phyloP scores from a whole-genome alignment of 2,329 filamentous ascomycete genomes.

The Calonectria pseudoturangicola region DNA sequence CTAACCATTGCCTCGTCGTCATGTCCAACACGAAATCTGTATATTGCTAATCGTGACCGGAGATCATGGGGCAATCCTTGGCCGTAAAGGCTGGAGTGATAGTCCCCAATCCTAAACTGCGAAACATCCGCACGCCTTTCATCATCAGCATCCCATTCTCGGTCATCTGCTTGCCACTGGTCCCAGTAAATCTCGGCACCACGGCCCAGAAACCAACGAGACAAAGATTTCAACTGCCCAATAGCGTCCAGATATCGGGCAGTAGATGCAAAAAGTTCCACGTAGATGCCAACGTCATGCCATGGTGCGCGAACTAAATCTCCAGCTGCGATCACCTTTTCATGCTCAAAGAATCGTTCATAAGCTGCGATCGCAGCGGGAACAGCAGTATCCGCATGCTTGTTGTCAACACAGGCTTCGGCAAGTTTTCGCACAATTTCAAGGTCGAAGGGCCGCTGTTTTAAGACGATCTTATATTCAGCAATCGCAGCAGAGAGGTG shows the following conservation, averaged over 20 bases:
- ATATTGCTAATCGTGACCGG: conserved; percentile 87
- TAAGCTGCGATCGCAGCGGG: conserved; percentile 69
- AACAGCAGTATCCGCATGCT: conserved; percentile 63
- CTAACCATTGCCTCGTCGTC: conserved; percentile 84
- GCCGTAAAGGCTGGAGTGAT: conserved; percentile 79
- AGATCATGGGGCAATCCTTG: conserved; percentile 86
- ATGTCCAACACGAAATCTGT: conserved; percentile 83
- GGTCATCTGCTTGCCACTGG: conserved; percentile 80
- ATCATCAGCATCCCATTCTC: conserved; percentile 90
- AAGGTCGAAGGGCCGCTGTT: conserved; percentile 71
- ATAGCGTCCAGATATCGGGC: conserved; percentile 80
- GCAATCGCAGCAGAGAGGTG: conserved; percentile 71
- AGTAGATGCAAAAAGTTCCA: conserved; percentile 84
- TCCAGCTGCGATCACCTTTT: conserved; percentile 57
- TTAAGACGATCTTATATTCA: conserved; percentile 74
- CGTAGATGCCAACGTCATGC: conserved; percentile 90
- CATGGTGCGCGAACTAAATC: conserved; percentile 73
- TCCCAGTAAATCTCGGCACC: conserved; percentile 87
- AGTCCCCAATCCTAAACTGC: conserved; percentile 74
- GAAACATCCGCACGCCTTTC: conserved; percentile 78
- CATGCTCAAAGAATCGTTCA: conserved; percentile 66
- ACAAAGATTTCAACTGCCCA: conserved; percentile 80
- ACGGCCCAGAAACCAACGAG: conserved; percentile 89
- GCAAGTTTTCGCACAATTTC: conserved; percentile 73
- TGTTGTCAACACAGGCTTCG: conserved; percentile 73